A percentile compares a stretch with the other conserved stretches of the same genome.
These are phyloP conservation scores for Aspergillus thermomutatus DNA, from an alignment of 2,329 filamentous ascomycete genomes.

Conservation along the genomic window DNA sequence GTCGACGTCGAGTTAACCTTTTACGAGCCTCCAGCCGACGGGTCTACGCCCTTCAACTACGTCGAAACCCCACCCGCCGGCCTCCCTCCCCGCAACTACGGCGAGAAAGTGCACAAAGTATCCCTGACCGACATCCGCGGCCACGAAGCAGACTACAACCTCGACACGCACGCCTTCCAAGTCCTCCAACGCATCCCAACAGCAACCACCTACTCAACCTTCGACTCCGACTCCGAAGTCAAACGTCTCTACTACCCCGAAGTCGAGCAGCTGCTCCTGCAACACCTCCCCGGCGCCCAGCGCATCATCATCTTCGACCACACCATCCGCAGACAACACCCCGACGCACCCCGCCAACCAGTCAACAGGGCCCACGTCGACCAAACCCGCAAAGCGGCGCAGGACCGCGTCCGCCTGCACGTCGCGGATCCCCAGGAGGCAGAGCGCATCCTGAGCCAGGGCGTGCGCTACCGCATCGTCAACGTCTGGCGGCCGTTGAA, in stretches of 20 bases:
- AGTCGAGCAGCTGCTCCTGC: slow-evolving; percentile 67
- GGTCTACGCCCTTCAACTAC: slow-evolving; percentile 61
- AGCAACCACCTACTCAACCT: slow-evolving; percentile 51
- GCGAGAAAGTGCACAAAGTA: slow-evolving; percentile 49
- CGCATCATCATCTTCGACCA: slow-evolving; percentile 79
- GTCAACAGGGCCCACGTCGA: slow-evolving; percentile 78
- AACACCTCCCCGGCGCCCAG: slow-evolving; percentile 62
- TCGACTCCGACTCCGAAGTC: slow-evolving; percentile 69
- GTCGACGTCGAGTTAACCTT: slow-evolving; percentile 64
- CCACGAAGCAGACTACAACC: slow-evolving; percentile 60
- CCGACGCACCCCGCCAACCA: slow-evolving; percentile 61
- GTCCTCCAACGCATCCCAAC: slow-evolving; percentile 58
- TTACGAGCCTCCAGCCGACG: slow-evolving; percentile 60
- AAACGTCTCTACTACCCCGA: slow-evolving; percentile 77
- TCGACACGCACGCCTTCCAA: slow-evolving; percentile 74
- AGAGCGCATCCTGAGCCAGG: slow-evolving; percentile 53
- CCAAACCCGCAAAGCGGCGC: slow-evolving; percentile 67
- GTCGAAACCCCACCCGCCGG: slow-evolving; percentile 63
- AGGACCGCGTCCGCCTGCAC: slow-evolving; percentile 65
- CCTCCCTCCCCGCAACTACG: slow-evolving; percentile 64
- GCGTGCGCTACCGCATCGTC: slow-evolving; percentile 73
- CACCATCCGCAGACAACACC: slow-evolving; percentile 69
- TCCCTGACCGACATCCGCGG: slow-evolving; percentile 71
- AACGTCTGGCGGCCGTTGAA: slow-evolving; percentile 79
- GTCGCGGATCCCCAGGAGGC: slow-evolving; percentile 62